Conservation (phyloP, 495 filamentous ascomycete genomes). For the Neurospora sp. region DNA sequence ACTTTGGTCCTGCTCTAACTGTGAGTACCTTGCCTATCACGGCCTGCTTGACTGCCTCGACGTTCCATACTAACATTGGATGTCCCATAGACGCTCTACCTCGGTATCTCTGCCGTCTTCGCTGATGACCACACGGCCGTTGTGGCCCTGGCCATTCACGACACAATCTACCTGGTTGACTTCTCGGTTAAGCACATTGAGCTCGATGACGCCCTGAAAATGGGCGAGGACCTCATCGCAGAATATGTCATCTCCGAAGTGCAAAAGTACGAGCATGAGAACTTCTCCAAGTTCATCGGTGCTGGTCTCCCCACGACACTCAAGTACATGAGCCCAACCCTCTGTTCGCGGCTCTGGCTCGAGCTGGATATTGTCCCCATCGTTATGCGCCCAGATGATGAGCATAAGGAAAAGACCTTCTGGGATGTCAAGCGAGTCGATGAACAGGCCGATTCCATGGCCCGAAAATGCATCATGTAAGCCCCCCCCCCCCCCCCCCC, state of each 20-base stretch:
- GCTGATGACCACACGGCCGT: constrained; percentile 39
- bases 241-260: constrained; percentile 46
- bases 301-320: constrained; percentile 44
- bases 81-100: constrained; percentile 48
- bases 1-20: constrained; percentile 33
- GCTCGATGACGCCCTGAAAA: constrained; percentile 22
- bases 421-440: constrained; percentile 53
- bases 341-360: constrained; percentile 68
- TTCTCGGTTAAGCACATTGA: constrained; percentile 52
- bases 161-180: constrained; percentile 69
- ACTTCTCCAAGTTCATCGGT: constrained; percentile 59
- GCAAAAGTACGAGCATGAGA: constrained; percentile 46
- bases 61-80: constrained; percentile 9
- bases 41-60: background rate
- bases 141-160: constrained; percentile 61
- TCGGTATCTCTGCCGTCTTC: constrained; percentile 48
- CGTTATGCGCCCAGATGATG: constrained; percentile 36
- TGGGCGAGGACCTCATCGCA: constrained; percentile 35
- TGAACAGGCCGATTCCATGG: constrained; percentile 81
- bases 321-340: constrained; percentile 42
- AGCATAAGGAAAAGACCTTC: constrained; percentile 33
- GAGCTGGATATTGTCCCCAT: constrained; percentile 71
- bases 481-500: background rate
- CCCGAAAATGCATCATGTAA: constrained; percentile 66
- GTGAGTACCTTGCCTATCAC: constrained; percentile 17